A percentile compares a stretch with the other conserved stretches of the same genome.
Evolutionary conservation across 1,139 yeast species (phyloP).

Genomic region (Citeromyces siamensis): DNA sequence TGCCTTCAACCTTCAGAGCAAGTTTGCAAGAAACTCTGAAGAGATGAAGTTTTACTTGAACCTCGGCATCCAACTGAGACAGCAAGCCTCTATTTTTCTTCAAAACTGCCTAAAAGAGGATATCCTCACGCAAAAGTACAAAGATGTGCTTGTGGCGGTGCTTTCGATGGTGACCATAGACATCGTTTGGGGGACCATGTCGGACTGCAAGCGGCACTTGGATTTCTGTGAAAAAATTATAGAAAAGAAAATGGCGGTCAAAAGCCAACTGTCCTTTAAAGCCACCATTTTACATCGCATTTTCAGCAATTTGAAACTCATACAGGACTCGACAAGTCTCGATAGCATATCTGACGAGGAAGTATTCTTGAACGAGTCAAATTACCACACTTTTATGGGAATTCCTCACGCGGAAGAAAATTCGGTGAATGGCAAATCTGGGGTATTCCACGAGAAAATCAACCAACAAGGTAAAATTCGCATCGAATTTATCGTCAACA

Average conservation of each 20-base stretch:
- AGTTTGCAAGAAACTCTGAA: slow-evolving; percentile 44
- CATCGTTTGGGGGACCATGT: slow-evolving; percentile 87
- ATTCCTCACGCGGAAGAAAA: slow-evolving; percentile 13
- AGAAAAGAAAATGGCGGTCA: slow-evolving; percentile 49
- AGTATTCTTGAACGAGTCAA: slow-evolving; percentile 19
- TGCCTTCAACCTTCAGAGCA: slow-evolving; percentile 71
- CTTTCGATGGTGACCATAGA: slow-evolving; percentile 84
- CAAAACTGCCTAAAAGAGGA: slow-evolving; percentile 41
- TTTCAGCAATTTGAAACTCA: slow-evolving; percentile 59
- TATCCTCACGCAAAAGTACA: slow-evolving; percentile 51
- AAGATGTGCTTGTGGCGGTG: slow-evolving; percentile 75
- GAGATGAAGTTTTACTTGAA: slow-evolving; percentile 62
- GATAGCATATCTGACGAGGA: slow-evolving; percentile 25
- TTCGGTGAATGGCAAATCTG: slow-evolving; percentile 9
- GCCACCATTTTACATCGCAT: slow-evolving; percentile 71
- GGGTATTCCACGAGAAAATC: slow-evolving; percentile 25
- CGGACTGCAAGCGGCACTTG: slow-evolving; percentile 67
- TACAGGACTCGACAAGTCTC: slow-evolving; percentile 63
- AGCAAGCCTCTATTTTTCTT: slow-evolving; percentile 63
- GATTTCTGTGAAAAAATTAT: slow-evolving; percentile 71
- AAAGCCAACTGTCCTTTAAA: slow-evolving; percentile 60
- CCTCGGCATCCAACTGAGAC: slow-evolving; percentile 60
- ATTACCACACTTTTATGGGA: slow-evolving; percentile 18
- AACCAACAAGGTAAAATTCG: slow-evolving; percentile 29
- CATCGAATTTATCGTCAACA: slow-evolving; percentile 30